Base-by-base conservation (phyloP, 305 asterid species). In the Plantago coronopus region DNA sequence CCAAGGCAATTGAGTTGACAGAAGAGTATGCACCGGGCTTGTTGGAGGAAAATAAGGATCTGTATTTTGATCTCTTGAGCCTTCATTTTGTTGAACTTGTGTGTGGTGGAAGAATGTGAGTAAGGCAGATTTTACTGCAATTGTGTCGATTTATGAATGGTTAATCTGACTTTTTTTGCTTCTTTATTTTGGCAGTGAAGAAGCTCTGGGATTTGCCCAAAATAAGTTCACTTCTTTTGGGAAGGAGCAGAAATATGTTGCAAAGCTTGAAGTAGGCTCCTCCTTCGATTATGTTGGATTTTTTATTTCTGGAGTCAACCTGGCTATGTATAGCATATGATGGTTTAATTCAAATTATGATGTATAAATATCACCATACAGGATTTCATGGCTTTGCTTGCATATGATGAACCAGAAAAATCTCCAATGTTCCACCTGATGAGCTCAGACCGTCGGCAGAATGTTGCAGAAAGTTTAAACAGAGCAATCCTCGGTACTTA, bases 341-440 rank as follows among this genome's bases (percentile, higher is more conserved):
- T 56, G 18, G 21, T 29, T 17, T 7, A 23, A 29, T 23, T 69
- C 22, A 42, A 48, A n/a, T 23, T 42, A 34, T 34, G 51, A 48
- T 45, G 60, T 34, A 59, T n/a, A 20, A 67, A 55, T 19, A 54
- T 42, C 31, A 45, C 49, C 54, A 11, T 75, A 69, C 85, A 91
- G 98, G 99, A 93, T 62, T 79, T 83, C 69, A 78, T 89, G 79
- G 85, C 96, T 64, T 83, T 93, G 49, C 81, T 93, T 22, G 99
- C 99, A 34, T 93, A 87, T 55, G 93, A 79, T 18, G 97, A 93
- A 56, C 99, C 99, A 54, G 91, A 87, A 74, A 93, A 81, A 67
- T 87, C 91, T 23, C 96, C 97, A 22, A 75, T 93, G 96, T 85
- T 89, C 78, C 88, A 87, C 77, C 88, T 89, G 49, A 72, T 89